A percentile compares a stretch with the other conserved stretches of the same genome.
Conservation (phyloP, 2,329 filamentous ascomycete species). For the Passalora sequoiae region DNA sequence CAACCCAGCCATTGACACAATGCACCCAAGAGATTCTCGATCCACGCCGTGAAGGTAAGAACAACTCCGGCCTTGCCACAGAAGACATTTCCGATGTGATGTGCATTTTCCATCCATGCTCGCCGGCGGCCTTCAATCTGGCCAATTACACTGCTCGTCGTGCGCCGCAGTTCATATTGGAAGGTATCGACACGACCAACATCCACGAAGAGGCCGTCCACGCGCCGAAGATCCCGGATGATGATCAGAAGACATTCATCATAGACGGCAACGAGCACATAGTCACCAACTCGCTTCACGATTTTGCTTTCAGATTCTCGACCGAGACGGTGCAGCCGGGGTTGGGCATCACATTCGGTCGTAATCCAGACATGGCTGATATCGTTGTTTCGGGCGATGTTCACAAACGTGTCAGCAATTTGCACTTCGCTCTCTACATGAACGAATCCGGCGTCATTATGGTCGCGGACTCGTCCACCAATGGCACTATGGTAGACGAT, state of each 20-base stretch:
- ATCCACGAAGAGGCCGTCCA: neutral
- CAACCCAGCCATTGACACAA: conserved; percentile 54
- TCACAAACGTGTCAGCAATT: conserved; percentile 74
- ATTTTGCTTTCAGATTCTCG: conserved; percentile 77
- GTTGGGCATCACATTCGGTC: conserved; percentile 80
- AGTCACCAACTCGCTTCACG: conserved; percentile 40
- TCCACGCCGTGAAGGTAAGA: conserved; percentile 70
- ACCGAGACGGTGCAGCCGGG: conserved; percentile 62
- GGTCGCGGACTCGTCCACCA: conserved; percentile 92
- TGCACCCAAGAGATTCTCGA: conserved; percentile 73
- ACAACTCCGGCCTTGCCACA: conserved; percentile 76
- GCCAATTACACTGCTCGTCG: conserved; percentile 53
- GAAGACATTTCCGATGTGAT: conserved; percentile 83
- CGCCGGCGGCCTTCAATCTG: conserved; percentile 65
- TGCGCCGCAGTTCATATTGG: conserved; percentile 58
- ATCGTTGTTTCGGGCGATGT: conserved; percentile 62
- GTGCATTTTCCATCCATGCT: conserved; percentile 78
- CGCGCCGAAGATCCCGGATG: neutral
- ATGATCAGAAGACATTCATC: conserved; percentile 30
- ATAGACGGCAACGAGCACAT: conserved; percentile 20
- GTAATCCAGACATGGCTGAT: conserved; percentile 68
- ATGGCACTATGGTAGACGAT: conserved; percentile 82
- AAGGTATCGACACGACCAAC: conserved; percentile 34
- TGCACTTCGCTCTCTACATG: conserved; percentile 91
- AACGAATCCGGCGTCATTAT: conserved; percentile 83